Evolutionary conservation across 306 rosid species (phyloP).

Genomic region (Parietaria judaica): DNA sequence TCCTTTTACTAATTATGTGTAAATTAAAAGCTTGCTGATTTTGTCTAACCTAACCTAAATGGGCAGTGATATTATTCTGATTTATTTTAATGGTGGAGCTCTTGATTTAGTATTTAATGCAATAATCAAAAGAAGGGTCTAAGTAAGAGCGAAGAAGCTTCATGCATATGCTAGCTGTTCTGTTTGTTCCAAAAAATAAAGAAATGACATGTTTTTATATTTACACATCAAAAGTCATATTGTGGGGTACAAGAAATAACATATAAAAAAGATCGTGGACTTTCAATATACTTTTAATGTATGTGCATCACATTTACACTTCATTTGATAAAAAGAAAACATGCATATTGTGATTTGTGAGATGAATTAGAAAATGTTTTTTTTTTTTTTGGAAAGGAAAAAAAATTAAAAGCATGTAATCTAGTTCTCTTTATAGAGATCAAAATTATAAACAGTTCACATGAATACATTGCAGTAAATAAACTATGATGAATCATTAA

Average conservation of each 20-base stretch:
- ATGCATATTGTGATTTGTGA: no score
- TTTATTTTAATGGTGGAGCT: neutral
- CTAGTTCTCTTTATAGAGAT: neutral
- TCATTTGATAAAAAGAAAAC: neutral
- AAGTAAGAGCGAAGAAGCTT: conserved; percentile 20
- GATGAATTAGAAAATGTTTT: no score
- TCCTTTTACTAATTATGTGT: neutral
- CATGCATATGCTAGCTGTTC: neutral
- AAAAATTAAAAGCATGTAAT: neutral
- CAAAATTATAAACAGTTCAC: no score
- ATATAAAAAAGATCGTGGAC: neutral
- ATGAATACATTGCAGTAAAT: no score
- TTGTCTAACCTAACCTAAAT: conserved; percentile 16
- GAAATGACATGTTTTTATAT: no score
- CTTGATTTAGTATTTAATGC: neutral
- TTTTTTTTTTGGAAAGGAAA: no score
- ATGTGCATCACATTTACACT: neutral
- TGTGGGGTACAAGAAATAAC: neutral
- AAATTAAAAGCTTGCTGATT: conserved; percentile 6
- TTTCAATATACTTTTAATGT: neutral
- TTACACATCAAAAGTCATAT: neutral
- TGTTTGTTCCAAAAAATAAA: neutral
- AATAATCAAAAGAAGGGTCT: neutral
- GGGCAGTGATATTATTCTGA: neutral
- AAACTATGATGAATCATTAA: no score